A percentile compares a stretch with the other conserved stretches of the same genome.
These are phyloP conservation scores for Phlyctochytrium bullatum DNA, from an alignment of 192 early-diverging fungal species.

Conservation along the genomic window DNA sequence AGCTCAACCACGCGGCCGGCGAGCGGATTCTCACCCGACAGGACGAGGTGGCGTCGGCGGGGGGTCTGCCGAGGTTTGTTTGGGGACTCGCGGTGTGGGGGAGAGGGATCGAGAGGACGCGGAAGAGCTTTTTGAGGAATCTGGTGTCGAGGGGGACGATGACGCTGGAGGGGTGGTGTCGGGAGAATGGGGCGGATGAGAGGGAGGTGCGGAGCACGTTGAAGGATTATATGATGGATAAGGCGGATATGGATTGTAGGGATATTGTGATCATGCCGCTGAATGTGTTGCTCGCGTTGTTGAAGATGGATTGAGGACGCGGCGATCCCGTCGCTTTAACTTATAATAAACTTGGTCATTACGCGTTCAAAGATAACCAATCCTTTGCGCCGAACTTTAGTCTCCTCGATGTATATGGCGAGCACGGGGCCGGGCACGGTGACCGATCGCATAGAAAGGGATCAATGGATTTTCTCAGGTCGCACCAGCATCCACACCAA, in stretches of 20 bases:
- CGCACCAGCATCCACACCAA: no score
- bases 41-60: background rate
- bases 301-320: background rate
- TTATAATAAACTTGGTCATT: no score
- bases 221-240: background rate
- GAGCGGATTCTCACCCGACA: background rate
- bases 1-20: background rate
- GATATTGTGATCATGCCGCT: background rate
- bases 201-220: background rate
- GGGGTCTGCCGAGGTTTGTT: background rate
- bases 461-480: no score
- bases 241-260: background rate
- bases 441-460: no score
- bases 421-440: no score
- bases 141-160: background rate
- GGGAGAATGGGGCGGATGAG: background rate
- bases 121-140: background rate
- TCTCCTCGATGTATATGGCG: no score
- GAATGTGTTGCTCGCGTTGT: background rate
- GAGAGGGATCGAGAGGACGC: background rate
- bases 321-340: no score
- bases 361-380: no score
- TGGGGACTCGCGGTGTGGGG: slow-evolving; percentile 5
- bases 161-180: background rate
- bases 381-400: no score